These are phyloP conservation scores for Peronospora tabacina DNA, from an alignment of 352 stramenopile genomes.

Conservation along the genomic window DNA sequence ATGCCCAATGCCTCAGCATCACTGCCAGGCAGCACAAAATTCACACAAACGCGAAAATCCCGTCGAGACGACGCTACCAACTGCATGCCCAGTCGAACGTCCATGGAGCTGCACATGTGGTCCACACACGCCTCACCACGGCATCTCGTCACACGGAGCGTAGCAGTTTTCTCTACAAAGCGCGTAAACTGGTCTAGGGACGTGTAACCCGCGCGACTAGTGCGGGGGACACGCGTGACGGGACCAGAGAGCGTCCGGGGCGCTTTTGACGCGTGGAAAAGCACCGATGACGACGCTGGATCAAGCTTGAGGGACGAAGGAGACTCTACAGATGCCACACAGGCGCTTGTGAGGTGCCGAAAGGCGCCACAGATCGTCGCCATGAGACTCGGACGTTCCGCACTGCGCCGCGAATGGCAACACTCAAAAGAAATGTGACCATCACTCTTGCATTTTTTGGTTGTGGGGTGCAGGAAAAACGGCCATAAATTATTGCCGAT, in stretches of 20 bases:
- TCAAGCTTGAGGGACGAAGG: conserved; percentile 23
- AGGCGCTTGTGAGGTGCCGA: conserved; percentile 31
- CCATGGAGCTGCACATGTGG: conserved; percentile 44
- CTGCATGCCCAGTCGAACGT: conserved; percentile 46
- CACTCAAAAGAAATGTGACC: conserved; percentile 12
- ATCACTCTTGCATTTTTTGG: conserved; percentile 14
- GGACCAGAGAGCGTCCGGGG: conserved; percentile 6
- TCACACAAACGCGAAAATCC: conserved; percentile 59
- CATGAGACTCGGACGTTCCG: conserved; percentile 15
- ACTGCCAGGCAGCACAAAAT: conserved; percentile 50
- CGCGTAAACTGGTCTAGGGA: conserved; percentile 37
- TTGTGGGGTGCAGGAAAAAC: conserved; percentile 3
- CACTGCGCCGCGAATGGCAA: conserved; percentile 15
- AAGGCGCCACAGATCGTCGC: conserved; percentile 39
- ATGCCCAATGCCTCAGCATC: conserved; percentile 45
- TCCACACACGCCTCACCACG: conserved; percentile 23
- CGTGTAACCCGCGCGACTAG: conserved; percentile 20
- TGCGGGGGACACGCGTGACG: conserved; percentile 10
- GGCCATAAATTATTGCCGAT: conserved; percentile 3
- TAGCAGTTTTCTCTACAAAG: conserved; percentile 43
- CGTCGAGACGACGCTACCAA: conserved; percentile 46
- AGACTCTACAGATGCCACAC: conserved; percentile 30
- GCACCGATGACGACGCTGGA: conserved; percentile 26
- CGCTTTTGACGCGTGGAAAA: conserved; percentile 9
- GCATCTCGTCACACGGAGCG: conserved; percentile 34